phyloP scores from a whole-genome alignment of 1,284 basidiomycete genomes.

The Ceratorhiza oryzae-sativae region DNA sequence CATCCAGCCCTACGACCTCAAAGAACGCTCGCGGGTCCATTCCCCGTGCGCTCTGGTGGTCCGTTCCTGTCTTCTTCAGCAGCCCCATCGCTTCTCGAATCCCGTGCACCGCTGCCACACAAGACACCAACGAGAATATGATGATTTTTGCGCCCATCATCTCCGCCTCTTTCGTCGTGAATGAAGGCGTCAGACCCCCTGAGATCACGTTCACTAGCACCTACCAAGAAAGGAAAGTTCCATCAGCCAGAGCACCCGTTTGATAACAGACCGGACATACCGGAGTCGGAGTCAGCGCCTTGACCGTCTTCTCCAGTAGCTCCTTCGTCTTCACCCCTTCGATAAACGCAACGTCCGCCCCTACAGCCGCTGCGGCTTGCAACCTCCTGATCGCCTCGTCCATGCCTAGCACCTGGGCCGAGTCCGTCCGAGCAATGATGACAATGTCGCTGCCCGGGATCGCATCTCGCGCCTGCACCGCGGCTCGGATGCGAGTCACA shows the following conservation, averaged over 20 bases:
- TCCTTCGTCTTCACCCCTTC: constrained; percentile 78
- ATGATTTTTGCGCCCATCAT: constrained; percentile 75
- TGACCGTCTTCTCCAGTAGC: constrained; percentile 68
- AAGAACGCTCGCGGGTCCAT: constrained; percentile 81
- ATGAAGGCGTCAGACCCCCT: constrained; percentile 75
- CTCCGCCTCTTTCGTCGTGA: constrained; percentile 72
- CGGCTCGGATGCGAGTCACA: constrained; percentile 75
- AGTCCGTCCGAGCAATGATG: constrained; percentile 83
- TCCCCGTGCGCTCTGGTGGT: constrained; percentile 70
- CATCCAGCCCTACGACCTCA: constrained; percentile 72
- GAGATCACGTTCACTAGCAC: constrained; percentile 79
- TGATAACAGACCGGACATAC: constrained; percentile 45
- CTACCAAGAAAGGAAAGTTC: neutral
- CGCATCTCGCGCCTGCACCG: constrained; percentile 71
- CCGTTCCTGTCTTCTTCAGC: constrained; percentile 76
- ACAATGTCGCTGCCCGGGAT: constrained; percentile 77
- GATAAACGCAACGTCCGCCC: constrained; percentile 85
- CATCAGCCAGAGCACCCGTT: neutral
- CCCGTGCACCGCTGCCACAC: constrained; percentile 74
- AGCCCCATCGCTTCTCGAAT: constrained; percentile 75
- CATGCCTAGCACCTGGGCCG: constrained; percentile 79
- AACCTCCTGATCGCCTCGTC: constrained; percentile 77
- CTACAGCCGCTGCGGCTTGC: constrained; percentile 73
- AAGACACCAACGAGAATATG: constrained; percentile 74
- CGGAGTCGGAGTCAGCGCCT: constrained; percentile 72